Evolutionary conservation across 352 stramenopile genomes (phyloP), one percentile per base, ranked within the genome.

Genomic region (Peronosclerospora sorghi): DNA sequence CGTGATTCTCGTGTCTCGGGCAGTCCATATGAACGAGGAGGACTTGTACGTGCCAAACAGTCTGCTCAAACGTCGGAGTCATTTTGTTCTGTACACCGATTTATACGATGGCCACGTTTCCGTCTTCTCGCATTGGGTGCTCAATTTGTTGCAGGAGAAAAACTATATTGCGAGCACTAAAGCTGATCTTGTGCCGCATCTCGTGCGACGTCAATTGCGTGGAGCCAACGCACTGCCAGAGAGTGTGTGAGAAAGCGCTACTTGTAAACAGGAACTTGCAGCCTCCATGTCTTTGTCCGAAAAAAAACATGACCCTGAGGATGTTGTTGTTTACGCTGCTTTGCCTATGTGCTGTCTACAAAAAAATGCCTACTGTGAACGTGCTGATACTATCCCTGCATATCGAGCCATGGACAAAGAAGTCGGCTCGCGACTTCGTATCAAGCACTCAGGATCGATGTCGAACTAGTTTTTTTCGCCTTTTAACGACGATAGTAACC

Each of bases 151-250:
- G n/a, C n/a, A n/a, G n/a, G 75, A 86, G 56, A 91, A 87, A 55
- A 84, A 86, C 56, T 77, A 85, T 60, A 85, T 91, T 44, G 65
- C 67, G 18, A 91, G 73, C 48, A 86, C 88, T 55, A 87, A 91
- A 53, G 67, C 72, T 28, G 78, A 91, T 32, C 48, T 91, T 2
- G 69, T 91, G 19, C 78, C 78, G 28, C 74, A 86, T 34, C 56
- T 91, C 19, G 67, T 91, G 35, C 68, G 72, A 21, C 73, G 73
- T 18, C 78, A 91, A 52, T 91, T 91, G 48, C 73, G 78, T 18
- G 78, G 77, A 26, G 49, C 56, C 10, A 47, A 64, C n/a, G 73
- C 64, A 6, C 44, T 86, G 8, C 68, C 73, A 4, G 59, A 79
- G 43, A 68, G 43, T 21, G 58, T 90, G 30, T 57, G 73, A 14